Conservation (phyloP, 2,329 filamentous ascomycete genomes). For the Sporothrix euskadiensis region DNA sequence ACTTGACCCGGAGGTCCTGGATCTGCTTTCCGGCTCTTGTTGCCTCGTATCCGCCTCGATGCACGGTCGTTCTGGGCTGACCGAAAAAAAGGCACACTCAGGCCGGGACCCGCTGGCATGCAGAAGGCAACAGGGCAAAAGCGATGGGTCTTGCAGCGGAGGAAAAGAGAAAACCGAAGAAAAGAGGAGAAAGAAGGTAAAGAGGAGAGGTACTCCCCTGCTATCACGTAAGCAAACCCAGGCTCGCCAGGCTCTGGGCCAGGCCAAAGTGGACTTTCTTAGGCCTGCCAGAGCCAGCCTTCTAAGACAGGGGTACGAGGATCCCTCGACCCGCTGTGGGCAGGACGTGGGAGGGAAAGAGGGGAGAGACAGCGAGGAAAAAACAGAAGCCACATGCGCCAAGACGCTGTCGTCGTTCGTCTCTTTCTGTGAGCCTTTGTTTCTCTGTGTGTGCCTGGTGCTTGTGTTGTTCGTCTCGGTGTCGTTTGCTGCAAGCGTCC, state of each 20-base stretch:
- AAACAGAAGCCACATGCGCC: slow-evolving; percentile 19
- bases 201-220: neutral
- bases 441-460: neutral
- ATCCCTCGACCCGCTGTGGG: neutral
- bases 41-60: slow-evolving; percentile 5
- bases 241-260: neutral
- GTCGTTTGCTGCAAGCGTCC: neutral
- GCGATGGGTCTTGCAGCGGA: neutral
- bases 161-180: neutral
- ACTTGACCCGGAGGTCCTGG: neutral
- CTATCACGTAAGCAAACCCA: slow-evolving; percentile 4
- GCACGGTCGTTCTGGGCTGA: slow-evolving; percentile 9
- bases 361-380: neutral
- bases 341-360: neutral
- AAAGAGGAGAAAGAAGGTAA: neutral
- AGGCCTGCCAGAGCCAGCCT: slow-evolving; percentile 8
- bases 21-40: neutral
- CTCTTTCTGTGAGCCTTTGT: slow-evolving; percentile 3
- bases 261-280: neutral
- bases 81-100: neutral
- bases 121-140: slow-evolving; percentile 17
- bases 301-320: neutral
- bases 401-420: slow-evolving; percentile 8
- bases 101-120: slow-evolving; percentile 13
- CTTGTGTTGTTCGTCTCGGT: neutral